A percentile compares a stretch with the other conserved stretches of the same genome.
These are phyloP conservation scores for Chalciporus piperatus DNA, from an alignment of 768 basidiomycete genomes.

Conservation along the genomic window DNA sequence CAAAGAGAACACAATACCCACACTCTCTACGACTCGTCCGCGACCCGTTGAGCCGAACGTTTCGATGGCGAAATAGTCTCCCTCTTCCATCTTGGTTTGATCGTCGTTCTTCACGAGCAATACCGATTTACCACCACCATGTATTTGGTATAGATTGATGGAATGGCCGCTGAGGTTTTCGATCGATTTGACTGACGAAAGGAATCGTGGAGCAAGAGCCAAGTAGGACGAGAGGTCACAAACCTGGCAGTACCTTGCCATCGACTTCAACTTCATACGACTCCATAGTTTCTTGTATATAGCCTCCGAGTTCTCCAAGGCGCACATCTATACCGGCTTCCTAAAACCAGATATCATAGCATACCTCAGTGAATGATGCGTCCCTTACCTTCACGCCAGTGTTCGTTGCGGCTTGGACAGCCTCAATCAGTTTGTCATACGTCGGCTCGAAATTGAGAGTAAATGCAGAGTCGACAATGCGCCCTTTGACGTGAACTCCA, in stretches of 20 bases:
- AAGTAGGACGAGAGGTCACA: not conserved
- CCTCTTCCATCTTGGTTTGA: slow-evolving; percentile 97
- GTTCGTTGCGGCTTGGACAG: slow-evolving; percentile 92
- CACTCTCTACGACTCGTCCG: slow-evolving; percentile 82
- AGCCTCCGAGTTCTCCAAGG: slow-evolving; percentile 86
- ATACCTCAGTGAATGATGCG: not conserved
- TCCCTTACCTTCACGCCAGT: slow-evolving; percentile 78
- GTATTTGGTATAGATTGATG: slow-evolving; percentile 87
- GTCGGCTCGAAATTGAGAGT: slow-evolving; percentile 87
- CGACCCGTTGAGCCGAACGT: slow-evolving; percentile 98
- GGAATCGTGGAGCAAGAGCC: not conserved
- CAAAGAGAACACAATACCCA: slow-evolving; percentile 30
- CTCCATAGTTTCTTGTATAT: slow-evolving; percentile 98
- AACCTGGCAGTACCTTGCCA: slow-evolving; percentile 80
- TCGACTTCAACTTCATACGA: slow-evolving; percentile 95
- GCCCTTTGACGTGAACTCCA: slow-evolving; percentile 95
- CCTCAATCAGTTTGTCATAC: slow-evolving; percentile 85
- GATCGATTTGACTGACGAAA: slow-evolving; percentile 79
- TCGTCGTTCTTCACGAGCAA: slow-evolving; percentile 87
- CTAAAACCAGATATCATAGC: slow-evolving; percentile 36
- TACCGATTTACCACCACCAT: slow-evolving; percentile 91
- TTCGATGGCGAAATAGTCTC: slow-evolving; percentile 98
- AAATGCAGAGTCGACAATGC: slow-evolving; percentile 94
- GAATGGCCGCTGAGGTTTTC: slow-evolving; percentile 93
- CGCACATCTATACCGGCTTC: slow-evolving; percentile 96